phyloP scores from a whole-genome alignment of 2,329 filamentous ascomycete genomes.

The Fusarium neocosmosporiellum region DNA sequence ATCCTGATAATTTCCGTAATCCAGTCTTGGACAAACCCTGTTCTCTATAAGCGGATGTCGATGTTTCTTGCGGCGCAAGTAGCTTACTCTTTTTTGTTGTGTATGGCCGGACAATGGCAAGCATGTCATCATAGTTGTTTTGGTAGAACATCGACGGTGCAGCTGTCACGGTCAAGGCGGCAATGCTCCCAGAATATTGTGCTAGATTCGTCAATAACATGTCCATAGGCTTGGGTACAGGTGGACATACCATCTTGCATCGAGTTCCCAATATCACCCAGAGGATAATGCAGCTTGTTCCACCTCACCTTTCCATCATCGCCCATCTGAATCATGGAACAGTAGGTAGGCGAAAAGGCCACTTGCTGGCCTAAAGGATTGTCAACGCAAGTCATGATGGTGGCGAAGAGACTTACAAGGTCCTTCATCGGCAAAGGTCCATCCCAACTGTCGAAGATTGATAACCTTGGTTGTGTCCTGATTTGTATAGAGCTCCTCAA shows the following conservation, averaged over 20 bases:
- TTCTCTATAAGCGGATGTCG: constrained; percentile 26
- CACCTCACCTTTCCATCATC: constrained; percentile 70
- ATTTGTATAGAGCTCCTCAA: constrained; percentile 75
- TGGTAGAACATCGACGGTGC: constrained; percentile 59
- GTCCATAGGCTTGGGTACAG: too few relatives aligned
- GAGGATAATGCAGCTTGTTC: constrained; percentile 64
- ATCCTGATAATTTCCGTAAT: constrained; percentile 75
- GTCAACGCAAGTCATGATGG: constrained; percentile 17
- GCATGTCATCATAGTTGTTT: constrained; percentile 75
- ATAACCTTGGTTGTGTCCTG: constrained; percentile 73
- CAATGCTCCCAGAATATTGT: constrained; percentile 68
- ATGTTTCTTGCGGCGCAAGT: not conserved
- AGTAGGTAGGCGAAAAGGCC: constrained; percentile 70
- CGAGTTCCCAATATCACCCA: constrained; percentile 60
- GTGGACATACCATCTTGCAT: constrained; percentile 60
- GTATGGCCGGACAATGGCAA: constrained; percentile 72
- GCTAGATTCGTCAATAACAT: constrained; percentile 50
- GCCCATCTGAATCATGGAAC: constrained; percentile 67
- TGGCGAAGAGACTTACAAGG: constrained; percentile 63
- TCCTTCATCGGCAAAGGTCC: constrained; percentile 74
- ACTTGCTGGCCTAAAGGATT: constrained; percentile 63
- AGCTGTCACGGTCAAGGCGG: constrained; percentile 67
- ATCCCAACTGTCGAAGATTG: constrained; percentile 81
- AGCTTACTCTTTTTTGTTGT: constrained; percentile 48
- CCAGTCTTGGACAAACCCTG: constrained; percentile 71